These are phyloP conservation scores for Dioscorea cayenensis DNA, from an alignment of 116 monocot species.

Conservation along the genomic window DNA sequence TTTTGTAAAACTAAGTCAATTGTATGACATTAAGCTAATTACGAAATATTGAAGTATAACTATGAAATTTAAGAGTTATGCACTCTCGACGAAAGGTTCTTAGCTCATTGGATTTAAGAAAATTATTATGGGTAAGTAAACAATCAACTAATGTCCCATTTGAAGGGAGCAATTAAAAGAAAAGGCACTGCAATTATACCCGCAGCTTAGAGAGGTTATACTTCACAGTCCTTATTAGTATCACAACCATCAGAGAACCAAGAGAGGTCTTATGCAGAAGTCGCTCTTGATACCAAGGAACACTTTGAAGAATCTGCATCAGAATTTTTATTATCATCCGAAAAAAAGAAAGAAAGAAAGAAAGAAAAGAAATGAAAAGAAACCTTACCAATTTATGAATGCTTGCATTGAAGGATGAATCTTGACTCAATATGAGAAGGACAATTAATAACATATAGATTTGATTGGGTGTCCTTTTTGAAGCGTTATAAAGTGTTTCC, in stretches of 20 bases:
- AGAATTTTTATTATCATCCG: neutral
- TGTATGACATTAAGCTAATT: neutral
- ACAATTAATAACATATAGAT: slow-evolving; percentile 93
- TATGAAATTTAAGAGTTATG: neutral
- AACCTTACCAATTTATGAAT: slow-evolving; percentile 87
- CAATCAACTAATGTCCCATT: no score
- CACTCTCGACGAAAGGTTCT: neutral
- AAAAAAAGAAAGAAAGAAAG: neutral
- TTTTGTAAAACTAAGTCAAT: neutral
- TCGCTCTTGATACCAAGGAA: slow-evolving; percentile 96
- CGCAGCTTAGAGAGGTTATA: slow-evolving; percentile 90
- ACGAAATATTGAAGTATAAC: neutral
- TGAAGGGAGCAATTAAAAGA: neutral
- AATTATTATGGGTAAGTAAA: no score
- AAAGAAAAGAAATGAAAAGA: neutral
- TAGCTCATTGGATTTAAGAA: no score
- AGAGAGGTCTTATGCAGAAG: slow-evolving; percentile 85
- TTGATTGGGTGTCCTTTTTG: slow-evolving; percentile 84
- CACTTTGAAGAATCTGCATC: slow-evolving; percentile 31
- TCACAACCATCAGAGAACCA: slow-evolving; percentile 91
- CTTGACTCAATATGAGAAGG: slow-evolving; percentile 96
- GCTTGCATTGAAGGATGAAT: slow-evolving; percentile 98
- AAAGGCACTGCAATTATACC: slow-evolving; percentile 43
- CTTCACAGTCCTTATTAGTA: slow-evolving; percentile 93
- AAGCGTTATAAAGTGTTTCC: slow-evolving; percentile 95